Base-by-base conservation (phyloP, 1,139 yeast species). In the Scheffersomyces insectosa region DNA sequence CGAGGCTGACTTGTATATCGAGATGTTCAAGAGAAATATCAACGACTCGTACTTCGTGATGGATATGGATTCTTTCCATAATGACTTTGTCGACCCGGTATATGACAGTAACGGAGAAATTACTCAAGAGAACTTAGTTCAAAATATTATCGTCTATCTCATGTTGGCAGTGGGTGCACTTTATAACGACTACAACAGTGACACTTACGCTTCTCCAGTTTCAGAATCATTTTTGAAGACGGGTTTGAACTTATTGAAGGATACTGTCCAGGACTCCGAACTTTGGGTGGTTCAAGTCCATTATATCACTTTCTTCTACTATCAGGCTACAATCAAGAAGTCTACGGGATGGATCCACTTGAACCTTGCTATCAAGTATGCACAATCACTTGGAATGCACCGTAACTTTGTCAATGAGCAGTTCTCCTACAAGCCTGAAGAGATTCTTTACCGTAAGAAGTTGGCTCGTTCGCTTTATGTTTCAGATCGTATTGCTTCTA, bases 201-300 rank as follows among this genome's bases (percentile, higher is more conserved):
- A 28, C 36, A 42, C 37, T 39, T 37, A 28, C 44, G 63, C 20
- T 31, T 49, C 42, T 39, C 55, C 43, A 37, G 57, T 47, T 40
- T 40, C 44, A 39, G 48, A 40, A 43, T 49, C 37, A 6, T 66
- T 61, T 41, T 64, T 65, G 41, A 65, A 65, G 23, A 51, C 57
- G 36, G 73, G 69, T 2, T 38, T 61, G 37, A 46, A 56, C 27
- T 47, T 69, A 4, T 43, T 64, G 39, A 47, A 55, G 35, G 49
- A 55, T 9, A 51, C 59, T 6, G 53, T 55, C 8, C 64, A 65
- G 36, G 72, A 68, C 48, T 67, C 66, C 3, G 65, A 63, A 33
- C 44, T 70, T 14, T 72, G 77, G 76, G 53, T 67, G 30, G 71
- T 72, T 3, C 68, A 72, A 42, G 65, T 65, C n/a, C 62, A 72